Evolutionary conservation across 2,329 filamentous ascomycete species (phyloP).

Genomic region (Cercospora sesami): DNA sequence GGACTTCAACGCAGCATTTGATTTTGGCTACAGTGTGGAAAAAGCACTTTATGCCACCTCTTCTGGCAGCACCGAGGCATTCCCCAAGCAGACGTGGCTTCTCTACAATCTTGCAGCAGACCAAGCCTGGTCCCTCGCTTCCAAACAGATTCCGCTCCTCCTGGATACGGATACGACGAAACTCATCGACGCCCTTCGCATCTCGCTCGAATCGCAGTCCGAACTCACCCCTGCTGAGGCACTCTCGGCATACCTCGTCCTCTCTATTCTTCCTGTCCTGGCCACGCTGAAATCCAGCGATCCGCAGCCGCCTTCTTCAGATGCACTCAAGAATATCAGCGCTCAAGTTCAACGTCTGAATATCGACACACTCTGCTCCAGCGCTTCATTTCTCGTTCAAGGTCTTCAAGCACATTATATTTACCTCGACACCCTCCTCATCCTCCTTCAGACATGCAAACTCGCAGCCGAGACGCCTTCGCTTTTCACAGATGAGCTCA

Average conservation of each 20-base stretch:
- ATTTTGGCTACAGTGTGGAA: constrained; percentile 38
- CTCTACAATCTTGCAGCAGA: constrained; percentile 32
- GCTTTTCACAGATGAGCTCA: constrained; percentile 10
- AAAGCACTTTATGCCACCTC: constrained; percentile 25
- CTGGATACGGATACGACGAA: not conserved
- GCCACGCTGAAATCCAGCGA: constrained; percentile 8
- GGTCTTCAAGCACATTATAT: constrained; percentile 29
- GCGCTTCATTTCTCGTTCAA: constrained; percentile 19
- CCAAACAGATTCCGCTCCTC: constrained; percentile 10
- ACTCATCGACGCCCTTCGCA: constrained; percentile 11
- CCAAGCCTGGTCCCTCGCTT: constrained; percentile 29
- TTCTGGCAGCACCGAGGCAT: not conserved
- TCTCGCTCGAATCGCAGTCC: constrained; percentile 5
- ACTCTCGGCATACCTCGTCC: constrained; percentile 27
- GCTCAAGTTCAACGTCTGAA: constrained; percentile 21
- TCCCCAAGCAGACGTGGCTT: constrained; percentile 28
- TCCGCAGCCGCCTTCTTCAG: constrained; percentile 10
- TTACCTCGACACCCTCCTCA: constrained; percentile 32
- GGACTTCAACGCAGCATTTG: constrained; percentile 39
- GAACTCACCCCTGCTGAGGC: constrained; percentile 25
- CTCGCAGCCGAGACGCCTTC: constrained; percentile 17
- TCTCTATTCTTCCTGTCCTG: constrained; percentile 23
- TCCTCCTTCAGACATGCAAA: constrained; percentile 26
- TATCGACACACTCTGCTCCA: constrained; percentile 18
- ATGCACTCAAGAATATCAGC: constrained; percentile 17